Evolutionary conservation across 179 eudicot species (phyloP).

Genomic region (Corrigiola litoralis): DNA sequence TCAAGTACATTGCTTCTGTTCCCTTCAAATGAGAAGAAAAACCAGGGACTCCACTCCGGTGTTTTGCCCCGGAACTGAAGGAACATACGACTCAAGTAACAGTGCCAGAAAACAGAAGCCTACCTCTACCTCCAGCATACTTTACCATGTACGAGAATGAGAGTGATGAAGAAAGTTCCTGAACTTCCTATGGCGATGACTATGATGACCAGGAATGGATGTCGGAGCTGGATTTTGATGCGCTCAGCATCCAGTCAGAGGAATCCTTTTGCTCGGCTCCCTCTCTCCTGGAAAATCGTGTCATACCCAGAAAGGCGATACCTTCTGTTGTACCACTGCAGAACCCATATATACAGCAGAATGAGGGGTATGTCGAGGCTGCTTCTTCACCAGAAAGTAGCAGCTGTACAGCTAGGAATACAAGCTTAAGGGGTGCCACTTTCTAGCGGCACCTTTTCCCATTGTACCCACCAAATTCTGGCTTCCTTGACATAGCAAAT

Average conservation of each 20-base stretch:
- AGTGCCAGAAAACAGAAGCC: slow-evolving; percentile 15
- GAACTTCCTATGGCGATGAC: slow-evolving; percentile 23
- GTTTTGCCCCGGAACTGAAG: slow-evolving; percentile 27
- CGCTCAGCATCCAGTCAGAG: slow-evolving; percentile 25
- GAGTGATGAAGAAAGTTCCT: slow-evolving; percentile 26
- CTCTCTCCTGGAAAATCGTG: slow-evolving; percentile 18
- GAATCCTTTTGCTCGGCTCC: slow-evolving; percentile 40
- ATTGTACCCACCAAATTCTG: slow-evolving; percentile 38
- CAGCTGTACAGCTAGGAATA: slow-evolving; percentile 41
- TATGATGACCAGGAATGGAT: slow-evolving; percentile 31
- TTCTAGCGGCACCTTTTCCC: slow-evolving; percentile 81
- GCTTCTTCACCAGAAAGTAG: slow-evolving; percentile 50
- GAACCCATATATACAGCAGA: slow-evolving; percentile 17
- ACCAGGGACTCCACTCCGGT: slow-evolving; percentile 77
- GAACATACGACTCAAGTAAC: slow-evolving; percentile 16
- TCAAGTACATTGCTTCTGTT: slow-evolving; percentile 51
- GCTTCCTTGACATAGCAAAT: slow-evolving; percentile 25
- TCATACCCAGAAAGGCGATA: slow-evolving; percentile 16
- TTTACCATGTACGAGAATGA: slow-evolving; percentile 17
- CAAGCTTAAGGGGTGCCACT: slow-evolving; percentile 52
- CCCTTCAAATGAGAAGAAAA: slow-evolving; percentile 93
- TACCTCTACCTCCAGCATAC: slow-evolving; percentile 37
- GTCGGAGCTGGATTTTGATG: slow-evolving; percentile 38
- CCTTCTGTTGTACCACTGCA: slow-evolving; percentile 28
- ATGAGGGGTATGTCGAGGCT: slow-evolving; percentile 21